phyloP scores from a whole-genome alignment of 768 basidiomycete species.

The Mycena kentingensis region DNA sequence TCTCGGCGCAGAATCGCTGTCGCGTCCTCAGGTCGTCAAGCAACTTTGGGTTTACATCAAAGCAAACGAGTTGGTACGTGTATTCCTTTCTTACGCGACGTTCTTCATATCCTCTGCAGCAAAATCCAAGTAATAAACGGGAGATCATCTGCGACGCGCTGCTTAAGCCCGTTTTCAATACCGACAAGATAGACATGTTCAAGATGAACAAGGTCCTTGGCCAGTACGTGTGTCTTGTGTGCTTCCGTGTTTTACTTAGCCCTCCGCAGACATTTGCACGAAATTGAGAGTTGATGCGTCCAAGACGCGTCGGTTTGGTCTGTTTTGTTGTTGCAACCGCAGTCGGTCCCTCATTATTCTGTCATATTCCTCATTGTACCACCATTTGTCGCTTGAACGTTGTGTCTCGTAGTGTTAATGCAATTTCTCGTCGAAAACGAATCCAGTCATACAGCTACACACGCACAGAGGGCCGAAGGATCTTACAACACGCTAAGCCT shows the following conservation, averaged over 20 bases:
- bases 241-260: background rate
- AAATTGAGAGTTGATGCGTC: conserved; percentile 27
- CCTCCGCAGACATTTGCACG: conserved; percentile 38
- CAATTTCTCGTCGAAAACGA: too few relatives aligned
- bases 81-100: background rate
- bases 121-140: conserved; percentile 81
- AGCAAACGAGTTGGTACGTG: conserved; percentile 51
- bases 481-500: too few relatives aligned
- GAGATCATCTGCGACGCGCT: conserved; percentile 83
- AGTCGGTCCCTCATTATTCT: background rate
- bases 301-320: background rate
- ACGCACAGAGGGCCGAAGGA: too few relatives aligned
- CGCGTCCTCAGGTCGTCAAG: conserved; percentile 90
- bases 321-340: background rate
- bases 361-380: background rate
- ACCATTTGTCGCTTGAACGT: too few relatives aligned
- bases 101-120: conserved; percentile 28
- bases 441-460: too few relatives aligned
- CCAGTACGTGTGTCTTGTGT: conserved; percentile 48
- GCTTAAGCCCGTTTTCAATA: conserved; percentile 73
- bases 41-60: conserved; percentile 90
- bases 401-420: too few relatives aligned
- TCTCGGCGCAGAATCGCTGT: conserved; percentile 65
- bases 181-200: conserved; percentile 90
- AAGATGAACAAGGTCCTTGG: conserved; percentile 91